phyloP scores from a whole-genome alignment of 768 basidiomycete genomes.

The Leccinellum rugosiceps region DNA sequence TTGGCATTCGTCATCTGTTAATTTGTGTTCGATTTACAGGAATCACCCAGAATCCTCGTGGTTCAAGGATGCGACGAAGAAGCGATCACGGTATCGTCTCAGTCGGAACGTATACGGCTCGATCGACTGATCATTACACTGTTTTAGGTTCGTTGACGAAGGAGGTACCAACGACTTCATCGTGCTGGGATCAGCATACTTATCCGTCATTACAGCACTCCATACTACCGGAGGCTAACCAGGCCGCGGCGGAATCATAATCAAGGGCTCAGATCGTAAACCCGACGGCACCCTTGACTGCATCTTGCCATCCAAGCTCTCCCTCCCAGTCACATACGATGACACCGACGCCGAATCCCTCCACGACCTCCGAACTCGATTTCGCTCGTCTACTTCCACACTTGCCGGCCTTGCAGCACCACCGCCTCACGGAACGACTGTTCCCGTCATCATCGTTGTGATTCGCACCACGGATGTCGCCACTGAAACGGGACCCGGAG shows the following conservation, averaged over 20 bases:
- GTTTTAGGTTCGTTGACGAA: conserved; percentile 43
- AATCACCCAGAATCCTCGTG: conserved; percentile 60
- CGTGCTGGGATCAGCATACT: no score
- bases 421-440: no score
- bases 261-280: no score
- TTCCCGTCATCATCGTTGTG: no score
- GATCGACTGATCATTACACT: not conserved
- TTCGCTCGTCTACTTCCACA: not conserved
- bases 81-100: conserved; percentile 40
- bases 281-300: no score
- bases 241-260: no score
- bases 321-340: conserved; percentile 66
- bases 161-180: no score
- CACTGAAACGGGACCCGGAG: conserved; percentile 23
- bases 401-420: no score
- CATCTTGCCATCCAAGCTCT: conserved; percentile 29
- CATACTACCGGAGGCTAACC: no score
- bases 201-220: no score
- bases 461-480: not conserved
- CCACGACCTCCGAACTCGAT: not conserved
- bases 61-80: conserved; percentile 55
- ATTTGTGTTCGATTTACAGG: conserved; percentile 56
- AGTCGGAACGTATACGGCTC: not conserved
- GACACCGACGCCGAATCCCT: conserved; percentile 39
- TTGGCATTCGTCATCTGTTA: conserved; percentile 54